Conservation (phyloP, 805 yeast genomes). For the Pichia pseudocactophila region DNA sequence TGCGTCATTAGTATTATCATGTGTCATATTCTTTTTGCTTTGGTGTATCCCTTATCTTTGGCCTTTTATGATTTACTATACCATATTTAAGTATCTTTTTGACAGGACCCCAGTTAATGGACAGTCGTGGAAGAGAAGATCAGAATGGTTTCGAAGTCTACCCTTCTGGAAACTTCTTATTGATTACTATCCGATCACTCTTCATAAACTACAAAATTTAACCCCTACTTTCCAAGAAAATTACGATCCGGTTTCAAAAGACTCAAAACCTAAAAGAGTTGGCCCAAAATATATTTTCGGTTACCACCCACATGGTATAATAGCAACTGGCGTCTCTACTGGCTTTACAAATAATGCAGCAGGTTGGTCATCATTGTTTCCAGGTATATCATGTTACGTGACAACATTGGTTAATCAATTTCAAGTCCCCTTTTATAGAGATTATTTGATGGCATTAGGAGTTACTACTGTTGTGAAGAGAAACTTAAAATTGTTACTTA, state of each 20-base stretch:
- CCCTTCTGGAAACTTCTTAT: conserved; percentile 66
- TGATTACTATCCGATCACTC: conserved; percentile 67
- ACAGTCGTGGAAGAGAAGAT: conserved; percentile 45
- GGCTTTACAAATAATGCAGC: conserved; percentile 9
- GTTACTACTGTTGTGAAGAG: conserved; percentile 73
- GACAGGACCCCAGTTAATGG: conserved; percentile 77
- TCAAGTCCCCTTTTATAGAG: conserved; percentile 75
- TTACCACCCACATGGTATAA: conserved; percentile 94
- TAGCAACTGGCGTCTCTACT: conserved; percentile 65
- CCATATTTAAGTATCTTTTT: conserved; percentile 45
- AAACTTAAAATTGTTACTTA: conserved; percentile 58
- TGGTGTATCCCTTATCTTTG: conserved; percentile 46
- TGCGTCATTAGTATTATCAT: conserved; percentile 53
- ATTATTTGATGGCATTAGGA: conserved; percentile 74
- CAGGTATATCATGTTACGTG: conserved; percentile 72
- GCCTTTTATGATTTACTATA: conserved; percentile 59
- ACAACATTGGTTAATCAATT: conserved; percentile 81
- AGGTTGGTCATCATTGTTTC: conserved; percentile 50
- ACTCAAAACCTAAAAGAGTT: conserved; percentile 25
- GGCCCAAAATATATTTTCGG: conserved; percentile 85
- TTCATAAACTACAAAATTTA: conserved; percentile 62
- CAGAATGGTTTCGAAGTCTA: conserved; percentile 47
- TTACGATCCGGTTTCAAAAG: not conserved
- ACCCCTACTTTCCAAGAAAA: conserved; percentile 53
- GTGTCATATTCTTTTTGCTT: conserved; percentile 44